Evolutionary conservation across 2,329 filamentous ascomycete genomes (phyloP).

Genomic region (Beauveria medogensis): DNA sequence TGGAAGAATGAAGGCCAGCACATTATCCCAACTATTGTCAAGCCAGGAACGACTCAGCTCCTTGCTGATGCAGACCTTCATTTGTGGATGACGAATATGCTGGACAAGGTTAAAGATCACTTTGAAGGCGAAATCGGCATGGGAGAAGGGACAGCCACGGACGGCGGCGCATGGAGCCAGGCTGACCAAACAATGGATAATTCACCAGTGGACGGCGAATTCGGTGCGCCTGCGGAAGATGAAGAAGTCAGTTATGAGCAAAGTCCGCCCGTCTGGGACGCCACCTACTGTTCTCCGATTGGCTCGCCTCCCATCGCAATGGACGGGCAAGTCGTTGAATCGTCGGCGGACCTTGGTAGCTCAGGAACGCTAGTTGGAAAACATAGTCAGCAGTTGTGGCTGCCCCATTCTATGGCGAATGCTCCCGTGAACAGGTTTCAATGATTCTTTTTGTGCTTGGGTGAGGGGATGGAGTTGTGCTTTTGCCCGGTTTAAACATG

Average conservation of each 20-base stretch:
- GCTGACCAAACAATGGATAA: background rate
- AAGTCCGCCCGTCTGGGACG: background rate
- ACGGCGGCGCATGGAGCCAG: background rate
- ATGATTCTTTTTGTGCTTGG: conserved; percentile 1
- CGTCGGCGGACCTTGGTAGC: background rate
- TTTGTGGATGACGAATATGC: background rate
- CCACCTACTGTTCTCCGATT: background rate
- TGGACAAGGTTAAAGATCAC: conserved; percentile 5
- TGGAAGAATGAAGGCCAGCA: conserved; percentile 8
- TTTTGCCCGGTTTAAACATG: background rate
- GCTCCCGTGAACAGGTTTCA: background rate
- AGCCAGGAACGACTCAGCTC: background rate
- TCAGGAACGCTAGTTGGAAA: conserved; percentile 5
- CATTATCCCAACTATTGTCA: background rate
- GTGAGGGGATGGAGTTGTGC: background rate
- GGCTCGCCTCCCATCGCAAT: background rate
- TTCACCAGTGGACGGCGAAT: background rate
- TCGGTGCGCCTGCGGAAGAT: background rate
- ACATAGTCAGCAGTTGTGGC: background rate
- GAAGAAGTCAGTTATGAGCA: conserved; percentile 4
- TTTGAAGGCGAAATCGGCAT: background rate
- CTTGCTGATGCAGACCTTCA: background rate
- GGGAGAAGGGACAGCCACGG: background rate
- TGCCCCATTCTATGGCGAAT: background rate
- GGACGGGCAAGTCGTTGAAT: background rate